Evolutionary conservation across 2,329 filamentous ascomycete species (phyloP).

Genomic region (Diaporthe sp.): DNA sequence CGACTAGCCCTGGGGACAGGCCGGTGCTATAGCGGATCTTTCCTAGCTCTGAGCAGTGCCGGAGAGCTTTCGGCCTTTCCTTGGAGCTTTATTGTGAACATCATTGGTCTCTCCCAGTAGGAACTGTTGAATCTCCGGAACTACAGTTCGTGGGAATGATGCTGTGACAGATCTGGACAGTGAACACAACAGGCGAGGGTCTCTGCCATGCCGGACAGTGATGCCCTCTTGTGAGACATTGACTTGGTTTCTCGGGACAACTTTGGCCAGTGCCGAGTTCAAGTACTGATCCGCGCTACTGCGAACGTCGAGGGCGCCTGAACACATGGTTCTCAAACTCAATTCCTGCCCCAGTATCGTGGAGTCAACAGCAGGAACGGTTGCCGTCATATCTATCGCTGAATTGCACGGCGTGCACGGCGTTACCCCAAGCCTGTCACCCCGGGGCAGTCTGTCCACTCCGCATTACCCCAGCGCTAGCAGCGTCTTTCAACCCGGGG

Average conservation of each 20-base stretch:
- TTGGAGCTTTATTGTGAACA: neutral
- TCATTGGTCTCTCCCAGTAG: too few species aligned
- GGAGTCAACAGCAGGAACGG: neutral
- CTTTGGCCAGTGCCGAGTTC: neutral
- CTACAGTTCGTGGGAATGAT: neutral
- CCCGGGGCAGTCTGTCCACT: too few species aligned
- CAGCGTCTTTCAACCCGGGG: neutral
- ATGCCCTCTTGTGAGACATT: too few species aligned
- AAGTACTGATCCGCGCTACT: neutral
- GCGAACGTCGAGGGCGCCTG: neutral
- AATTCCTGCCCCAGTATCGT: neutral
- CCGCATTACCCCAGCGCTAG: constrained; percentile 1
- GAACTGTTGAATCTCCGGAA: too few species aligned
- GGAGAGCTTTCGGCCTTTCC: neutral
- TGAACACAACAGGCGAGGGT: neutral
- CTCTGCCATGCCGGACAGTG: neutral
- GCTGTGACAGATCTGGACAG: neutral
- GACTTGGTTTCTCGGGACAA: too few species aligned
- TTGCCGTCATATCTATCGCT: constrained; percentile 23
- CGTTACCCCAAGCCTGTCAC: constrained; percentile 13
- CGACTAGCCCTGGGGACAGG: neutral
- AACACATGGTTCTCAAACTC: neutral
- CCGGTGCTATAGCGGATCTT: neutral
- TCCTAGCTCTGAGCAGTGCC: neutral
- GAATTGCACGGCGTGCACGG: constrained; percentile 6